Base-by-base conservation (phyloP, 2,329 filamentous ascomycete genomes). In the Epichloe sibirici region DNA sequence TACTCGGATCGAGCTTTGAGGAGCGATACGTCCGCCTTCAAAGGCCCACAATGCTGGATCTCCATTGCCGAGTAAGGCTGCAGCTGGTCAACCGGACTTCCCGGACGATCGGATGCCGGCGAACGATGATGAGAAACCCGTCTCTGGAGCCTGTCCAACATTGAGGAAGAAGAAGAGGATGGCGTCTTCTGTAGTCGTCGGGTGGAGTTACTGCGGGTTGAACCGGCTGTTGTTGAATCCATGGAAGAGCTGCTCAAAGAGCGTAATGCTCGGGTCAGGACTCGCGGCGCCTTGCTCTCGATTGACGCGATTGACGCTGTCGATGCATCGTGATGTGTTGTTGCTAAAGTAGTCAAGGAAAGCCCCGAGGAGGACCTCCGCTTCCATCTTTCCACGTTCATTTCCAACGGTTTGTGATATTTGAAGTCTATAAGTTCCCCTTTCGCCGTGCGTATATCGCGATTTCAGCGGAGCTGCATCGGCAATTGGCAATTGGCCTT, bases 1-100 rank as follows among this genome's bases (percentile, higher is more conserved):
- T 77, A 78, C 52, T 75, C 73, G 48, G 71, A 66, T 38, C 73
- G 74, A 2, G 71, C 65, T 54, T 76, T 78, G 55, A 76, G 65
- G 3, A 77, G 63, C 21, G 74, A 73, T 4, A 72, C 63, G 53
- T 79, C 75, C 1, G 71, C 64, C 59, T 78, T 77, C 38, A 81
- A 65, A 15, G 71, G 63, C 2, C 74, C 74, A 48, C 70, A 70
- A 46, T 71, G 71, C 42, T 75, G 56, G 17, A 76, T 58, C 39
- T 69, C 68, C 66, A 72, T 71, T 12, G 63, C 58, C 2, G 62
- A 57, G 45, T 69, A 67, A 3, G 66, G 61, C 15, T 61, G 59
- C 34, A 63, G 57, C 8, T 62, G 57, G 23, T 71, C 66, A 9
- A 62, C 46, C 4, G 64, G 57, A 31, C 61, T 58, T 13, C 55